Percentiles rank a stretch among this genome's conserved stretches.
These are phyloP conservation scores for Aspergillus nomiae DNA, from an alignment of 2,329 filamentous ascomycete species.

Conservation along the genomic window DNA sequence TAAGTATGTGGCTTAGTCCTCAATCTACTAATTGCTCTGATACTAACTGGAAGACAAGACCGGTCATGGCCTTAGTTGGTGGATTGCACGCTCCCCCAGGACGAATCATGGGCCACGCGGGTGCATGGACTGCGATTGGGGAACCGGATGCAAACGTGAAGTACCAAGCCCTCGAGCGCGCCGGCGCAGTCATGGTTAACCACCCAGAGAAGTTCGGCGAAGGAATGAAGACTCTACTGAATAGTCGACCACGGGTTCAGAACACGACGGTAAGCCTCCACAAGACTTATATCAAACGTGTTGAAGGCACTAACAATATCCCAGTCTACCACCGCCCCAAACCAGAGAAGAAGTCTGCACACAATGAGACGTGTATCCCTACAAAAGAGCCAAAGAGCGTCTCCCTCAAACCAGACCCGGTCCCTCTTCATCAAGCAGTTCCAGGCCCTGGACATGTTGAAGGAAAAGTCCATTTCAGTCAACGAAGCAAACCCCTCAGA, in stretches of 20 bases:
- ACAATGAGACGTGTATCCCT: slow-evolving; percentile 42
- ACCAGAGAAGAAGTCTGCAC: slow-evolving; percentile 56
- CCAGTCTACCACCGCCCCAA: slow-evolving; percentile 22
- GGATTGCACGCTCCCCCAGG: slow-evolving; percentile 65
- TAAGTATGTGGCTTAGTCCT: slow-evolving; percentile 54
- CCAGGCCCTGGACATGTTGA: slow-evolving; percentile 59
- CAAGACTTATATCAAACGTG: background rate
- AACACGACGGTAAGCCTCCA: slow-evolving; percentile 23
- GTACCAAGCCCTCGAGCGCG: slow-evolving; percentile 64
- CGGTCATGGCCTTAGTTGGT: slow-evolving; percentile 71
- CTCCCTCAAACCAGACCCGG: slow-evolving; percentile 45
- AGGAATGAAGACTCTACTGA: slow-evolving; percentile 65
- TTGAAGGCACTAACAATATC: slow-evolving; percentile 2
- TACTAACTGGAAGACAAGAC: slow-evolving; percentile 47
- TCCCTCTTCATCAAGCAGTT: slow-evolving; percentile 58
- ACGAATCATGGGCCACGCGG: slow-evolving; percentile 77
- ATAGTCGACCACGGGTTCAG: slow-evolving; percentile 34
- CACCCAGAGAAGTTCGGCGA: slow-evolving; percentile 75
- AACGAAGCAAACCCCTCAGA: slow-evolving; percentile 37
- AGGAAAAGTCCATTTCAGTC: slow-evolving; percentile 51
- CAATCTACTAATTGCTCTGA: background rate
- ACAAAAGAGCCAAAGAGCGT: background rate
- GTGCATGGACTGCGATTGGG: slow-evolving; percentile 68
- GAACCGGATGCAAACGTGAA: slow-evolving; percentile 69
- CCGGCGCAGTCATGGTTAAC: slow-evolving; percentile 69